A percentile compares a stretch with the other conserved stretches of the same genome.
phyloP scores from a whole-genome alignment of 1,284 basidiomycete genomes.

The Malassezia caprae region DNA sequence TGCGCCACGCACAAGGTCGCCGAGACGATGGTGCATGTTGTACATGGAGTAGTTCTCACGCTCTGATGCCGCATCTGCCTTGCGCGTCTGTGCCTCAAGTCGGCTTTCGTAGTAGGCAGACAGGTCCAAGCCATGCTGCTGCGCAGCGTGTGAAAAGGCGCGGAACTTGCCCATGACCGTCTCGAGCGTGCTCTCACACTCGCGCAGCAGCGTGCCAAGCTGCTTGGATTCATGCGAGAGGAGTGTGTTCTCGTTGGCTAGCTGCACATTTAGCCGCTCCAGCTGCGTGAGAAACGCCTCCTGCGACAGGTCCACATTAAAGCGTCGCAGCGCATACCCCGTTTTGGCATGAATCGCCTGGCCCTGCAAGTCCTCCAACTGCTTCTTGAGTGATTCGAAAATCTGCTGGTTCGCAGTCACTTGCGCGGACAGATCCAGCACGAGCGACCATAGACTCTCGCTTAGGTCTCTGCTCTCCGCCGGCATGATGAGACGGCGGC shows the following conservation, averaged over 20 bases:
- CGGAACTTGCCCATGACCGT: constrained; percentile 94
- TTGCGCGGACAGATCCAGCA: constrained; percentile 53
- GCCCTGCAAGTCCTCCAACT: constrained; percentile 46
- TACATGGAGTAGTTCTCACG: constrained; percentile 2
- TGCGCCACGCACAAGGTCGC: constrained; percentile 31
- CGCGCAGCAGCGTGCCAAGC: constrained; percentile 72
- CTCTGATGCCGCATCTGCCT: not conserved
- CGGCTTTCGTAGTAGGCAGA: constrained; percentile 72
- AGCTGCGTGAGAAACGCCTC: constrained; percentile 87
- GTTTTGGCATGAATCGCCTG: constrained; percentile 68
- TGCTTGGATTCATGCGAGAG: constrained; percentile 90
- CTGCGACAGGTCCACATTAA: constrained; percentile 89
- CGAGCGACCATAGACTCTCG: constrained; percentile 41
- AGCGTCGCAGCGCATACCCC: constrained; percentile 72
- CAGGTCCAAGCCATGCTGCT: constrained; percentile 78
- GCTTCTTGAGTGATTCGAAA: constrained; percentile 61
- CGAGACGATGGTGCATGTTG: constrained; percentile 19
- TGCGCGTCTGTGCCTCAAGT: constrained; percentile 7
- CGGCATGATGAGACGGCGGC: not conserved
- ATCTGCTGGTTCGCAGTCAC: constrained; percentile 74
- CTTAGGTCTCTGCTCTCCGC: constrained; percentile 7
- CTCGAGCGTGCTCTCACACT: constrained; percentile 89
- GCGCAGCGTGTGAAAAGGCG: constrained; percentile 79
- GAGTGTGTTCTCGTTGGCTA: constrained; percentile 85
- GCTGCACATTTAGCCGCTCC: constrained; percentile 76